phyloP scores from a whole-genome alignment of 2,329 filamentous ascomycete species.

The Myriosclerotinia curreyana region DNA sequence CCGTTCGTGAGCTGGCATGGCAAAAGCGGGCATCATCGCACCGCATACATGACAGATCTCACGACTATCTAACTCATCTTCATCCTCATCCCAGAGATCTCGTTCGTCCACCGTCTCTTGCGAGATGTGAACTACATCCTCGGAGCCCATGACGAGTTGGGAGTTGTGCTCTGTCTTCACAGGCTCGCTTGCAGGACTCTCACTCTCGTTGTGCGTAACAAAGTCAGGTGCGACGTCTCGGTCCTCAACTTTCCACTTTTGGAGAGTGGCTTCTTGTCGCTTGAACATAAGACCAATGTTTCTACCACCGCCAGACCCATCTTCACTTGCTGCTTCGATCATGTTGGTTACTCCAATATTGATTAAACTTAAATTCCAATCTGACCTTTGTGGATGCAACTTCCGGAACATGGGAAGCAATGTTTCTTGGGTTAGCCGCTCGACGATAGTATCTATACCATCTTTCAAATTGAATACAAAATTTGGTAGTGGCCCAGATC shows the following conservation, averaged over 20 bases:
- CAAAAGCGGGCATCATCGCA: constrained; percentile 48
- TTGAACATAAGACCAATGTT: constrained; percentile 84
- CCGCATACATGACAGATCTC: constrained; percentile 46
- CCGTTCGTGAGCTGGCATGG: constrained; percentile 47
- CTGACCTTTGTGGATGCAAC: constrained; percentile 60
- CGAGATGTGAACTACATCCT: constrained; percentile 32
- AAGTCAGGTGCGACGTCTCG: constrained; percentile 38
- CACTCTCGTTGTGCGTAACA: background rate
- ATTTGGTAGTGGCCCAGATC: constrained; percentile 68
- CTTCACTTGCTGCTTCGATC: constrained; percentile 50
- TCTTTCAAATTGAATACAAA: constrained; percentile 68
- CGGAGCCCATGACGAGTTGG: constrained; percentile 28
- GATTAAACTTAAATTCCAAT: constrained; percentile 78
- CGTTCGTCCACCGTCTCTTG: constrained; percentile 31
- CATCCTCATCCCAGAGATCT: constrained; percentile 34
- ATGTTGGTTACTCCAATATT: constrained; percentile 90
- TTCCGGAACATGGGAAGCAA: constrained; percentile 71
- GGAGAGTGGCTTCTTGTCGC: constrained; percentile 65
- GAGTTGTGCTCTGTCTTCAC: background rate
- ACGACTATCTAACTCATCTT: constrained; percentile 32
- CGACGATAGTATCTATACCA: constrained; percentile 57
- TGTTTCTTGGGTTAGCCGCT: constrained; percentile 65
- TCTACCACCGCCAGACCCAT: constrained; percentile 52
- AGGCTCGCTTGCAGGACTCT: background rate
- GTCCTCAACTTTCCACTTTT: constrained; percentile 61